These are phyloP conservation scores for Colletotrichum aenigma DNA, from an alignment of 2,329 filamentous ascomycete species.

Conservation along the genomic window DNA sequence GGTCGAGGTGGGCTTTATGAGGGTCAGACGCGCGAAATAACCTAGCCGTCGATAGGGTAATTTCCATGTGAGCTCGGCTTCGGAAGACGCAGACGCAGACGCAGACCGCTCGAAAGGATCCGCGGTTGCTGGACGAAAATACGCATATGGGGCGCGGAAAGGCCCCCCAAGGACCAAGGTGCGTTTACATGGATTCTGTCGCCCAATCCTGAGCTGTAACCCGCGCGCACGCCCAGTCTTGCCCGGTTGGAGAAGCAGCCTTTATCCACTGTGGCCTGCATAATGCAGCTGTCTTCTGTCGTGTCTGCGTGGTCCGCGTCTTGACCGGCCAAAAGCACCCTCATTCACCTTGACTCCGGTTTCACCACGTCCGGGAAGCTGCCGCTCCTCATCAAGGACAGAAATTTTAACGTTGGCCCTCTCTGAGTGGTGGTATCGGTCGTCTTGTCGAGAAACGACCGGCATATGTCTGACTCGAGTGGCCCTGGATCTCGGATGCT, in stretches of 20 bases:
- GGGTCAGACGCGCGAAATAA: not conserved
- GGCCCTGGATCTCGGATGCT: not conserved
- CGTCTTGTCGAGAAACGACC: not conserved
- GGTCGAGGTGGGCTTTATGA: not conserved
- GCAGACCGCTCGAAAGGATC: slow-evolving; percentile 5
- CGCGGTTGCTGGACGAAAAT: not conserved
- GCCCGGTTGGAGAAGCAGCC: not conserved
- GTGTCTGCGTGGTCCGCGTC: not conserved
- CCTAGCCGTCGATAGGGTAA: not conserved
- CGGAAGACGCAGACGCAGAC: not conserved
- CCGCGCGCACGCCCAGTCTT: not conserved
- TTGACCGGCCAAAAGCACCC: not conserved
- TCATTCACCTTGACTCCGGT: not conserved
- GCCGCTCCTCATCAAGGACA: not conserved
- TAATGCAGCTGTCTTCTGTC: slow-evolving; percentile 5
- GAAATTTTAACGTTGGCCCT: not conserved
- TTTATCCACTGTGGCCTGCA: slow-evolving; percentile 13
- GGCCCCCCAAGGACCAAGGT: not conserved
- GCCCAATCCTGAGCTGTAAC: slow-evolving; percentile 2
- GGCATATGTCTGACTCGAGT: not conserved
- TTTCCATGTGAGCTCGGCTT: not conserved
- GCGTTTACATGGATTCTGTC: not conserved
- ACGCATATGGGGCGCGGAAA: not conserved
- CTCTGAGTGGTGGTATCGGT: not conserved
- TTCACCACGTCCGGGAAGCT: not conserved